A percentile compares a stretch with the other conserved stretches of the same genome.
phyloP scores from a whole-genome alignment of 208 protist species.

The Leishmania guyanensis region DNA sequence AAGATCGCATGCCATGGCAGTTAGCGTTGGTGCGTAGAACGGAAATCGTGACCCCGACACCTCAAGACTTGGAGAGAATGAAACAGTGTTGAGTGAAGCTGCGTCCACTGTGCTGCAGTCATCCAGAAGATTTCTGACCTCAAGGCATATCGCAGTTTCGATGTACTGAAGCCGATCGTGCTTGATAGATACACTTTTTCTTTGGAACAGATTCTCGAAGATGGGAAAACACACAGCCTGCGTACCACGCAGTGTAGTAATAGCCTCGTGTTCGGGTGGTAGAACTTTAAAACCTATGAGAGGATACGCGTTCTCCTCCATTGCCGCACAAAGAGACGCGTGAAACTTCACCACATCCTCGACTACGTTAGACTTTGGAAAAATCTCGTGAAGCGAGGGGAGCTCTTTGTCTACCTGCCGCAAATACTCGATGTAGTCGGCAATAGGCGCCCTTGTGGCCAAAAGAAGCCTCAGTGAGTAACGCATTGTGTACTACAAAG shows the following conservation, averaged over 20 bases:
- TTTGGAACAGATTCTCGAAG: constrained; percentile 60
- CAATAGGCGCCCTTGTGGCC: constrained; percentile 33
- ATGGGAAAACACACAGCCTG: constrained; percentile 66
- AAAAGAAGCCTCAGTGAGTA: constrained; percentile 19
- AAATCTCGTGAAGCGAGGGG: constrained; percentile 63
- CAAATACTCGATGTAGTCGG: constrained; percentile 71
- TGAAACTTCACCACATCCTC: constrained; percentile 73
- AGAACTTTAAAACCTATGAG: constrained; percentile 80
- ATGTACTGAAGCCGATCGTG: constrained; percentile 74
- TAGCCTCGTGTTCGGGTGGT: constrained; percentile 42
- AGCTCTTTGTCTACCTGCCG: constrained; percentile 62
- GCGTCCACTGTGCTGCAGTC: constrained; percentile 22
- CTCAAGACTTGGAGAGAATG: constrained; percentile 59
- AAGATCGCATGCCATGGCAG: constrained; percentile 70
- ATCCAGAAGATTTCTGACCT: constrained; percentile 36
- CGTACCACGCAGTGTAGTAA: constrained; percentile 46
- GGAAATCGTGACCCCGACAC: constrained; percentile 81
- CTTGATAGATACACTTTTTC: constrained; percentile 34
- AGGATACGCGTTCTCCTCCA: constrained; percentile 51
- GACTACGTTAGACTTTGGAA: constrained; percentile 46
- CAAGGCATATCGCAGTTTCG: constrained; percentile 59
- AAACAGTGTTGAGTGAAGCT: constrained; percentile 18
- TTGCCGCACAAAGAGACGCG: constrained; percentile 55
- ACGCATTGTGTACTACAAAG: constrained; percentile 15
- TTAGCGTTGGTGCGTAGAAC: constrained; percentile 70